A percentile compares a stretch with the other conserved stretches of the same genome.
phyloP scores from a whole-genome alignment of 805 yeast genomes.

The Saccharomycopsis selenospora region DNA sequence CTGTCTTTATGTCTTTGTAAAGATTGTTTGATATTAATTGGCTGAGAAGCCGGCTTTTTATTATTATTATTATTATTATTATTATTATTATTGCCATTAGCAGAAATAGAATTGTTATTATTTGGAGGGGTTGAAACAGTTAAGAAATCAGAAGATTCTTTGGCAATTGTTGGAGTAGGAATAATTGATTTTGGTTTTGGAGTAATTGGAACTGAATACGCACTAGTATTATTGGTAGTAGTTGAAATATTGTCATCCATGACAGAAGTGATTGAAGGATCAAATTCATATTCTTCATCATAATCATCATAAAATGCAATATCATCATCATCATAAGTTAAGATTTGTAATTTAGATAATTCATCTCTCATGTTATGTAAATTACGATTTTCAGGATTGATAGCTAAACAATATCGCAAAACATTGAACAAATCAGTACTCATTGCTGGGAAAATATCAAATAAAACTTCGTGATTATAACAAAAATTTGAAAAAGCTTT shows the following conservation, averaged over 20 bases:
- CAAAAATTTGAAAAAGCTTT: conserved; percentile 29
- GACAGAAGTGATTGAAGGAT: conserved; percentile 6
- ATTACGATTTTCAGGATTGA: conserved; percentile 83
- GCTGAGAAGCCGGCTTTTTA: conserved; percentile 18
- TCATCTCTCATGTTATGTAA: conserved; percentile 54
- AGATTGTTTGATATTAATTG: conserved; percentile 26
- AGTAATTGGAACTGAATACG: too few relatives aligned
- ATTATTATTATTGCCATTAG: conserved; percentile 9
- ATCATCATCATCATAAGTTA: conserved; percentile 78
- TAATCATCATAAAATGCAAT: conserved; percentile 40
- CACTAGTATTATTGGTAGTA: too few relatives aligned
- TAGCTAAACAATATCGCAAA: conserved; percentile 64
- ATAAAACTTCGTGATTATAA: conserved; percentile 77
- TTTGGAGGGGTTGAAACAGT: conserved; percentile 20
- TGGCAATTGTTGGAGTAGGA: too few relatives aligned
- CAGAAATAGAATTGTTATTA: conserved; percentile 3
- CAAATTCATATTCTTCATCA: conserved; percentile 21
- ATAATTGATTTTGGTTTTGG: too few relatives aligned
- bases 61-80: conserved; percentile 2
- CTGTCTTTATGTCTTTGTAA: conserved; percentile 30
- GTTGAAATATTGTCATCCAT: too few relatives aligned
- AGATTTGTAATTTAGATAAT: conserved; percentile 49
- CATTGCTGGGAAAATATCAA: conserved; percentile 88
- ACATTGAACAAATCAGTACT: conserved; percentile 82
- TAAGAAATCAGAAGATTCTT: too few relatives aligned